Base-by-base conservation (phyloP, 768 basidiomycete genomes). In the Russula compacta region DNA sequence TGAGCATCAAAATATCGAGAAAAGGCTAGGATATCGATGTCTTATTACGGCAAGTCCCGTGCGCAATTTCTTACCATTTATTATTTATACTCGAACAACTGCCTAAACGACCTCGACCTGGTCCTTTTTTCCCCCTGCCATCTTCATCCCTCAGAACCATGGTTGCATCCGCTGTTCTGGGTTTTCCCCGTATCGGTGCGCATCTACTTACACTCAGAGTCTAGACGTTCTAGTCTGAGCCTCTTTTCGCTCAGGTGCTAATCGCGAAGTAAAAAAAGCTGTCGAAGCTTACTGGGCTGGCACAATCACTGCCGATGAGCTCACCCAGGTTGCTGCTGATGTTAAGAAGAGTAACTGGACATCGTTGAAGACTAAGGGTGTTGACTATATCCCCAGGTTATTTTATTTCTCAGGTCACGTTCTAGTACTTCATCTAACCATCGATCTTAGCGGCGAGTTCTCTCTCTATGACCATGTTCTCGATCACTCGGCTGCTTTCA, bases 271-370 rank as follows among this genome's bases (percentile, higher is more conserved):
- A 64, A 97, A 97, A 79, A 95, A 98, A 80, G 93, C 94, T 67
- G 91, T 97, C 70, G 95, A 98, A 77, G 88, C 92, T 59, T 98
- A 98, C 81, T 99, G 97, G 97, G 92, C 82, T 36, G 89, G 89
- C 74, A 98, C 95, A 75, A 79, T 85, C 72, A 81, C 86, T 63
- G 92, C 84, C 39, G 89, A 90, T 67, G 90, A 93, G 61, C 87
- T 99, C 67, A 85, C 85, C 71, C 89, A 89, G 75, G 84, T 79
- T 66, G 90, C 93, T 68, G 87, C 91, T 67, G 86, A 91, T 55
- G 86, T 93, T 71, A 89, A 87, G 74, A 91, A 92, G 79, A 73
- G 82, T 66, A 90, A 83, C 81, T 99, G 94, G 95, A 84, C 82
- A 63, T 80, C 76, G 67, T 80, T 98, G 78, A 90, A 94, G 79